A percentile compares a stretch with the other conserved stretches of the same genome.
These are phyloP conservation scores for Phaeoacremonium minimum DNA, from an alignment of 2,329 filamentous ascomycete species.

Conservation along the genomic window DNA sequence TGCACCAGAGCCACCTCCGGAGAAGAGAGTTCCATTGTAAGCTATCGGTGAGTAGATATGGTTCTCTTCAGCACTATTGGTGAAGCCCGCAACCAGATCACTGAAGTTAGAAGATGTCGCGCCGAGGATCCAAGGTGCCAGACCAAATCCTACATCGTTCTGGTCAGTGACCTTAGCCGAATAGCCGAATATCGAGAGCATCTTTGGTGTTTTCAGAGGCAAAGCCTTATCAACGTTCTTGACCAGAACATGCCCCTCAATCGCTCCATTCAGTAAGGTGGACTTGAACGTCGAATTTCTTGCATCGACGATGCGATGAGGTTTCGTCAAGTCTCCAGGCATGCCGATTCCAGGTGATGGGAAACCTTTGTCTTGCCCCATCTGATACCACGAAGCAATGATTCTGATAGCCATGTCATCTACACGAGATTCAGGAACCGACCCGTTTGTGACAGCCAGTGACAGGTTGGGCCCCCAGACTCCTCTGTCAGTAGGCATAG, in stretches of 20 bases:
- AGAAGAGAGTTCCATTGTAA: conserved; percentile 37
- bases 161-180: conserved; percentile 44
- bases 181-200: conserved; percentile 60
- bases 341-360: conserved; percentile 46
- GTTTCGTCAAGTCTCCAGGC: conserved; percentile 39
- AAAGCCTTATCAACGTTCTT: conserved; percentile 55
- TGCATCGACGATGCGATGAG: conserved; percentile 50
- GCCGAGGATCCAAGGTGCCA: conserved; percentile 33
- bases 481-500: conserved; percentile 50
- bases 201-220: conserved; percentile 43
- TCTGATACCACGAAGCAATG: conserved; percentile 52
- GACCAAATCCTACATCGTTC: conserved; percentile 30
- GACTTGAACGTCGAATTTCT: conserved; percentile 39
- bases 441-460: conserved; percentile 56
- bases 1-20: conserved; percentile 39
- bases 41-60: conserved; percentile 20
- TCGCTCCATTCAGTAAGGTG: conserved; percentile 47
- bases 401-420: conserved; percentile 48
- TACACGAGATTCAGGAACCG: conserved; percentile 48
- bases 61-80: conserved; percentile 11
- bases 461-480: conserved; percentile 51
- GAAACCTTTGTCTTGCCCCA: conserved; percentile 46
- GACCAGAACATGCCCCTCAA: conserved; percentile 60
- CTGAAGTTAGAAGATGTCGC: conserved; percentile 28
- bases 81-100: conserved; percentile 23